Base-by-base conservation (phyloP, 1,284 basidiomycete genomes). In the Sporisorium scitamineum region DNA sequence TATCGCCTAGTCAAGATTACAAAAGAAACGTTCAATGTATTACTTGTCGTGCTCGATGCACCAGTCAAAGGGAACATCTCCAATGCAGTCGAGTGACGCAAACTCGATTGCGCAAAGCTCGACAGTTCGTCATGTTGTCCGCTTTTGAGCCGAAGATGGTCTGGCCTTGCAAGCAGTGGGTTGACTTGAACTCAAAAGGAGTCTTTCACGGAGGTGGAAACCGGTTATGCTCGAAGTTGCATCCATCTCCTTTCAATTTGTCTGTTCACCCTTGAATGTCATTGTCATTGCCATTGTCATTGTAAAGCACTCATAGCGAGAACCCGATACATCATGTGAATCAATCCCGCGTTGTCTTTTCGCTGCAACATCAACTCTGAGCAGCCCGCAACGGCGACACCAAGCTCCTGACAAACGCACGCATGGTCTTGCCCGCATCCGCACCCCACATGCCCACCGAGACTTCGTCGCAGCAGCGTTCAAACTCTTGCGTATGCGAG, bases 401-500 rank as follows among this genome's bases (percentile, higher is more conserved):
- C 16, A 76, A 45, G 44, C 66, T 66, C 39, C 48, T 64, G 18
- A 80, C 70, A 65, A 80, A 78, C 14, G 60, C 59, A 1, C 78
- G 59, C 61, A 80, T 47, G 20, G 78, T 75, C 44, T 73, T 74
- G 22, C 78, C 78, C 24, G 78, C 78, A 47, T 76, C 66, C 2
- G 53, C 50, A 16, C 78, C 78, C 78, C 78, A 80, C 66, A 84
- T 78, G 26, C 83, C 83, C 34, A 61, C 48, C 22, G 67, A 71
- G 7, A 84, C 81, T 39, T 84, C 70, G 61, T 83, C 80, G 53
- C 81, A 84, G 67, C 83, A 84, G 10, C 70, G 54, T 22, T 82
- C 83, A 61, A 85, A 85, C 61, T 80, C 80, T 5, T 57, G 52
- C 39, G 78, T 79, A 42, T 63, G 52, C 39, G 72, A 60, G 3